These are phyloP conservation scores for Massariosphaeria phaeospora DNA, from an alignment of 495 filamentous ascomycete species.

Conservation along the genomic window DNA sequence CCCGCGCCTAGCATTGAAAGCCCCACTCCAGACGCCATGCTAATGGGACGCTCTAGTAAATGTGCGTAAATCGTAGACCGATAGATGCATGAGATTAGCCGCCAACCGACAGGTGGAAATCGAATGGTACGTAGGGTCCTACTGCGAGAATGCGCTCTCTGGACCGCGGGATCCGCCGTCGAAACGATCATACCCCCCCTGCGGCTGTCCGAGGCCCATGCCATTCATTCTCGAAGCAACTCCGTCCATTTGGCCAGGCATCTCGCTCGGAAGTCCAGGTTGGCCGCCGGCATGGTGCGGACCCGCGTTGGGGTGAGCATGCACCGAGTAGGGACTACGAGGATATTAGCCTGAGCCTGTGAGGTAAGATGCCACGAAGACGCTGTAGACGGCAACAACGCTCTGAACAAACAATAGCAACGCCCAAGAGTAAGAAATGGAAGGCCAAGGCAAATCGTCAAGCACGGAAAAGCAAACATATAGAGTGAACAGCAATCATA, in stretches of 20 bases:
- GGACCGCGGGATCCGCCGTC: slow-evolving; percentile 47
- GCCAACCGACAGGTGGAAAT: neutral
- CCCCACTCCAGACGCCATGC: slow-evolving; percentile 28
- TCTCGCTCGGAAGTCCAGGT: slow-evolving; percentile 43
- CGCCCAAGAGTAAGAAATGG: slow-evolving; percentile 8
- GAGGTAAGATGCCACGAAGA: neutral
- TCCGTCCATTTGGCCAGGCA: slow-evolving; percentile 44
- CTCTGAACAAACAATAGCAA: slow-evolving; percentile 10
- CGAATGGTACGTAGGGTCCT: slow-evolving; percentile 1
- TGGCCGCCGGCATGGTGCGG: slow-evolving; percentile 41
- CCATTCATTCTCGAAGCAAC: slow-evolving; percentile 46
- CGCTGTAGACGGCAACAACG: neutral
- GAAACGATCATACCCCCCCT: slow-evolving; percentile 45
- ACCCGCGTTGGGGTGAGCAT: slow-evolving; percentile 45
- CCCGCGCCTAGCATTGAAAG: too few relatives aligned
- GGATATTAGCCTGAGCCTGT: slow-evolving; percentile 9
- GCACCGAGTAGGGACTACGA: slow-evolving; percentile 47
- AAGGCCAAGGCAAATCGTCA: slow-evolving; percentile 28
- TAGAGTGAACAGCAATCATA: slow-evolving; percentile 17
- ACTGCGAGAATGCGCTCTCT: slow-evolving; percentile 45
- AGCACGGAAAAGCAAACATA: slow-evolving; percentile 24
- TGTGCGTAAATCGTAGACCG: neutral
- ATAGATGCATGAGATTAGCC: neutral
- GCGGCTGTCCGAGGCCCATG: slow-evolving; percentile 44
- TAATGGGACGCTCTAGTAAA: slow-evolving; percentile 16